Percentiles rank a stretch among this genome's conserved stretches.
Conservation (phyloP, 768 basidiomycete genomes). For the Agaricus subrufescens region DNA sequence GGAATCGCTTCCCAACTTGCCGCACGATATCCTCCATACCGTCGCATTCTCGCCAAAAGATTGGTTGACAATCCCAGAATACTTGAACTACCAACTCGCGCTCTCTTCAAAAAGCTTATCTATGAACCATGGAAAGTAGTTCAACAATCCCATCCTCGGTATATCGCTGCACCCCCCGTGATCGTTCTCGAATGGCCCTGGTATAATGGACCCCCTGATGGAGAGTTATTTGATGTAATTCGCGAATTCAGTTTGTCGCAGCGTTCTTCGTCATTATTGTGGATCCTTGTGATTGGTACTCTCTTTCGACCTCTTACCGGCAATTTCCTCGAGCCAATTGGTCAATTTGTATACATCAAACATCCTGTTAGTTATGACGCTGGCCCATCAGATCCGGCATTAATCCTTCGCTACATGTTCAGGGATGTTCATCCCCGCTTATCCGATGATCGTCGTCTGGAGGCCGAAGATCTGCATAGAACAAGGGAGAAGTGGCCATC, state of each 20-base stretch:
- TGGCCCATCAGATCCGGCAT: not conserved
- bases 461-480: not conserved
- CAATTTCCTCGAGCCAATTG: not conserved
- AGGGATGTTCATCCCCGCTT: not conserved
- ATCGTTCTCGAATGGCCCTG: not conserved
- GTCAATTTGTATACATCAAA: too few species aligned
- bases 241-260: not conserved
- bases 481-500: not conserved
- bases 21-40: not conserved
- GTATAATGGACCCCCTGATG: not conserved
- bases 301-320: not conserved
- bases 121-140: not conserved
- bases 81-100: not conserved
- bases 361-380: not conserved
- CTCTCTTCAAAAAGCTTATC: not conserved
- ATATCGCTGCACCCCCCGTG: not conserved
- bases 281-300: not conserved
- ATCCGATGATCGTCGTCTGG: not conserved
- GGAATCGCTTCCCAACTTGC: not conserved
- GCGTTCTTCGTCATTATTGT: not conserved
- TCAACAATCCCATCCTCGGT: not conserved
- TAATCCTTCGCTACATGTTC: not conserved
- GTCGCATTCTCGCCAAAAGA: not conserved
- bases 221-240: not conserved
- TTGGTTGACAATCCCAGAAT: not conserved